Base-by-base conservation (phyloP, 495 filamentous ascomycete species). In the Annulohypoxylon nitens region DNA sequence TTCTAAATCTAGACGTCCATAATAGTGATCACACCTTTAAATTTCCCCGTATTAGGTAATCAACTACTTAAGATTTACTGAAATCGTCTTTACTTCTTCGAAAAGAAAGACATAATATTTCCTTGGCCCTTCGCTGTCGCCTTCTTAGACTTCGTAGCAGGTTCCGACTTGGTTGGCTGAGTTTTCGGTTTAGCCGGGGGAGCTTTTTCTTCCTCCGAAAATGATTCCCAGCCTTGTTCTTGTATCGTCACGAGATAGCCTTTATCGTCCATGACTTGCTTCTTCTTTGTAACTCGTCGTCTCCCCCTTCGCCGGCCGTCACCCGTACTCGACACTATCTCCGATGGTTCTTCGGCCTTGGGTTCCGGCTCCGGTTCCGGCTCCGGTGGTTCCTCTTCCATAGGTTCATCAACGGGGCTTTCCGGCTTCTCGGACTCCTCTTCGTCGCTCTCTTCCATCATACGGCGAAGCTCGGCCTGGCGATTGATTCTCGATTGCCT, bases 101-200 rank as follows among this genome's bases (percentile, higher is more conserved):
- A 86, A 82, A 98, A 97, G 82, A 97, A 98, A 2, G 90, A 92
- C 93, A 93, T 97, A 76, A 98, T 97, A 80, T 88, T 97, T 9
- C 95, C 94, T 75, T 97, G 93, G 8, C 86, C 78, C 73, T 91
- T 93, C 34, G 14, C 54, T 18, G 26, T 86, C 3, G 78, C 78
- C 81, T 93, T 93, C 81, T 90, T 93, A 55, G 66, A 73, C 76
- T 87, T 88, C 16, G 79, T 57, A 39, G 73, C 74, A 0, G 80
- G 53, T 48, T 75, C 73, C 23, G 71, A 20, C 51, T 76, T 78
- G 30, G 64, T 45, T 26, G 70, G 74, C 51, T 64, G 77, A 54
- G 79, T 79, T 54, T 70, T 61, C 61, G 67, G 80, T 78, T 70
- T 91, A 78, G 91, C 92, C 73, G 91, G 78, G n/a, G 87, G 78